Conservation (phyloP, 345 rosid species). For the Linum lewisii region DNA sequence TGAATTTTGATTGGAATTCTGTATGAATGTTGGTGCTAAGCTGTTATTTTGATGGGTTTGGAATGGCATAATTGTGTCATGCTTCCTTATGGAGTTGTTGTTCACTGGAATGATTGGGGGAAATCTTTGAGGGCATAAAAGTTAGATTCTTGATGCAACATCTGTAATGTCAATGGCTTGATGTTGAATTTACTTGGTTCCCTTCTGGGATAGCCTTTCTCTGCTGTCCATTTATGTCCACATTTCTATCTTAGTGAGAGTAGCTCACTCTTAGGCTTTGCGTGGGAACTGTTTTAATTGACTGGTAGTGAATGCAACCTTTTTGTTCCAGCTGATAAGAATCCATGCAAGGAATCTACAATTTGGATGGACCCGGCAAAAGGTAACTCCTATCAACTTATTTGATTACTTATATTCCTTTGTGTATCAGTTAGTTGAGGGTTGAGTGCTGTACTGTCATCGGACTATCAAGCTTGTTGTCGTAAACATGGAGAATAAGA, state of each 20-base stretch:
- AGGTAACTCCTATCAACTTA: constrained; percentile 28
- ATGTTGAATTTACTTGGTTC: background rate
- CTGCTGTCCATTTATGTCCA: background rate
- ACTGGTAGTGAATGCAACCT: constrained; percentile 2
- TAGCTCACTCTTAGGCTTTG: background rate
- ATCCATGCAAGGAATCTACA: constrained; percentile 38
- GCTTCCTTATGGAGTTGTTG: background rate
- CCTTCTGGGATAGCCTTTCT: background rate
- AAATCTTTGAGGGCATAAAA: background rate
- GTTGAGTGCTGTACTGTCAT: constrained; percentile 12
- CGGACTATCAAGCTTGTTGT: constrained; percentile 6
- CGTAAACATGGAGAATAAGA: background rate
- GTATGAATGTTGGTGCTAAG: background rate
- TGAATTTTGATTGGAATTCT: background rate
- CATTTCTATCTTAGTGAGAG: background rate
- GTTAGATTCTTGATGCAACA: background rate
- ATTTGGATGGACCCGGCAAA: constrained; percentile 57
- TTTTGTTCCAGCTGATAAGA: constrained; percentile 29
- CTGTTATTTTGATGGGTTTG: background rate
- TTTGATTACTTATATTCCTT: background rate
- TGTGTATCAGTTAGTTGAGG: constrained; percentile 5
- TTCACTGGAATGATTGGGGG: background rate
- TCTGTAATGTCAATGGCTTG: background rate
- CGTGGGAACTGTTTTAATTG: background rate
- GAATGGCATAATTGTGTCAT: background rate